Conservation (phyloP, 495 filamentous ascomycete species). For the Xylaria longipes region DNA sequence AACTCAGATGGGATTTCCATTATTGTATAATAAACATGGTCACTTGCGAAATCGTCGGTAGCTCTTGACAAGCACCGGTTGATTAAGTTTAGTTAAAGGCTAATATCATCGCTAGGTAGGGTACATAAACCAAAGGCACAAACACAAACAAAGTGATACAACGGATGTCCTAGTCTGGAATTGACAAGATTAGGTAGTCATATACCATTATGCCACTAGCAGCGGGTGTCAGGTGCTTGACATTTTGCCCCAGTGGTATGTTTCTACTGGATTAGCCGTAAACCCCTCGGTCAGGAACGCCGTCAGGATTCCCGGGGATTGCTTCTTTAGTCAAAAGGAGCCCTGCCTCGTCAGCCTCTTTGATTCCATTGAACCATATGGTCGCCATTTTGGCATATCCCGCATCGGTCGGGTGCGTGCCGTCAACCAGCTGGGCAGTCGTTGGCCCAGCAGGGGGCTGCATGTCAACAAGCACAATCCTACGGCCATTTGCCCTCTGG, state of each 20-base stretch:
- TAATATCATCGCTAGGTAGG: neutral
- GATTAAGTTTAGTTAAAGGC: neutral
- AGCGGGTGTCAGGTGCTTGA: no score
- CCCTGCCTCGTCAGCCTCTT: constrained; percentile 34
- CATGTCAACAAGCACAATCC: constrained; percentile 58
- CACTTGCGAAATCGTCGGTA: neutral
- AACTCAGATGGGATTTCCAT: neutral
- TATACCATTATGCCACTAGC: no score
- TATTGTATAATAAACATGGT: neutral
- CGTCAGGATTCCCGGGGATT: constrained; percentile 50
- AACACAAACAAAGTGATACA: constrained; percentile 10
- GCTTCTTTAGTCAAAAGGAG: constrained; percentile 31
- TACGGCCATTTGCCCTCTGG: constrained; percentile 39
- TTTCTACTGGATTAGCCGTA: constrained; percentile 5
- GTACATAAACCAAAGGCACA: neutral
- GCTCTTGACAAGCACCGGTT: neutral
- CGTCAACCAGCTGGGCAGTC: constrained; percentile 47
- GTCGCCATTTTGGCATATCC: constrained; percentile 61
- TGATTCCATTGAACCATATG: constrained; percentile 56
- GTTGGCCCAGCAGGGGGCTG: constrained; percentile 40
- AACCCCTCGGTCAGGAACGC: constrained; percentile 25
- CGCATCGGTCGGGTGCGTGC: constrained; percentile 54
- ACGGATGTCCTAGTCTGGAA: neutral
- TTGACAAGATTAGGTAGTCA: no score
- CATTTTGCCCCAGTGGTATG: no score